Base-by-base conservation (phyloP, 2,329 filamentous ascomycete genomes). In the Pestalotiopsis fici region DNA sequence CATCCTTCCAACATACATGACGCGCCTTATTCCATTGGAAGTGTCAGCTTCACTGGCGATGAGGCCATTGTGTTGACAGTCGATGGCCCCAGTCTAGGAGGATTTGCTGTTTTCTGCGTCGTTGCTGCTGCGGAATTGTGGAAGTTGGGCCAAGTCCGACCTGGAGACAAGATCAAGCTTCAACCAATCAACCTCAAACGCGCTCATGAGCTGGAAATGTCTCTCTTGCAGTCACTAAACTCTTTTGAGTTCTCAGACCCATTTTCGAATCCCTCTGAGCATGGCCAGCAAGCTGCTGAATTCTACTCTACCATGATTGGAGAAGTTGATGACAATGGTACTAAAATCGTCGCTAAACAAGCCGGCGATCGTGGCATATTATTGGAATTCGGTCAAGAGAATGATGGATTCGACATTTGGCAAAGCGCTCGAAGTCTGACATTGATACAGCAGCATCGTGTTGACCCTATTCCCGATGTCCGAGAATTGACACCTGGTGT, bases 1-100 rank as follows among this genome's bases (percentile, higher is more conserved):
- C 81, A 83, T 60, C 81, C 81, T 0, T 81, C 78, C n/a, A 83
- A 83, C 31, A 77, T 82, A 23, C 76, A 80, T 31, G 80, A 81
- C 27, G 78, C 75, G 31, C 78, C 77, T 1, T 82, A 81, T 67
- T 78, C 81, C 0, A 74, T 80, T 4, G 82, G 82, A 1, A 79
- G 80, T 35, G 73, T 83, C 4, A 83, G 79, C 71, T 83, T 81
- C 67, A 83, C 80, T 0, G 81, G 81, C 0, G 81, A 83, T 35
- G 78, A 80, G 37, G 76, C 79, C 2, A 79, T 83, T 2, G 74
- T 83, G 2, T 70, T 83, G 5, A 72, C 77, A 0, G 75, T 74
- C 6, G 81, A 83, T 68, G 80, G 80, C 0, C 82, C 82, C 0
- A 80, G 79, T 39, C 76, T 83, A 0, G 81, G 81, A 18, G 81